Percentiles rank a stretch among this genome's conserved stretches.
Evolutionary conservation across 495 filamentous ascomycete genomes (phyloP).

Genomic region (Aspergillus ellipticus): DNA sequence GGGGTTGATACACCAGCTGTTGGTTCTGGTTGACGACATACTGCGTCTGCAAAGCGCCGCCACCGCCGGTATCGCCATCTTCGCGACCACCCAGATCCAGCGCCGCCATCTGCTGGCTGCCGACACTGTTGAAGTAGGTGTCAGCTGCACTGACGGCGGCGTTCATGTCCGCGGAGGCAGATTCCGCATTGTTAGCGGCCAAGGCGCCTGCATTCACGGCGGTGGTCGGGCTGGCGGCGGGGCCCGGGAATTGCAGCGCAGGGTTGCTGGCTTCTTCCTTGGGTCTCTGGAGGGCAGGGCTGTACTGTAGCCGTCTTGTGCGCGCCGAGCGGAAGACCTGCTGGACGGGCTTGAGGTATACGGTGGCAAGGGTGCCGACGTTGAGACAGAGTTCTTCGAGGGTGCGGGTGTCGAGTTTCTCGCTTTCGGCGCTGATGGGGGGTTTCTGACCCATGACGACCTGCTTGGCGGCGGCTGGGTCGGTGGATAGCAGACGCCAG

Average conservation of each 20-base stretch:
- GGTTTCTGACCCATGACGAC: constrained; percentile 98
- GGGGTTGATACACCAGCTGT: constrained; percentile 50
- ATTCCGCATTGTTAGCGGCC: constrained; percentile 22
- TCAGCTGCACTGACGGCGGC: constrained; percentile 80
- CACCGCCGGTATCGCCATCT: constrained; percentile 33
- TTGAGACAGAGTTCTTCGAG: constrained; percentile 97
- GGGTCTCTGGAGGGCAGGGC: constrained; percentile 78
- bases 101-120: constrained; percentile 65
- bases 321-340: constrained; percentile 94
- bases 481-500: constrained; percentile 94
- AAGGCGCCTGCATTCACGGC: constrained; percentile 9
- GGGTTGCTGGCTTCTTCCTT: constrained; percentile 43
- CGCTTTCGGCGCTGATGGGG: constrained; percentile 91
- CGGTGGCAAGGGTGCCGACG: constrained; percentile 92
- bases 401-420: constrained; percentile 86
- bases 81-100: constrained; percentile 55
- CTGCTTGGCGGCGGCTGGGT: constrained; percentile 78
- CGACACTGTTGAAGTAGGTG: constrained; percentile 74
- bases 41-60: constrained; percentile 40
- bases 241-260: constrained; percentile 28
- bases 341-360: constrained; percentile 96
- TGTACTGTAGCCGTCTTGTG: constrained; percentile 69
- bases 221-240: constrained; percentile 17
- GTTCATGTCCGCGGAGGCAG: constrained; percentile 45
- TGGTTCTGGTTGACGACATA: constrained; percentile 55